phyloP scores from a whole-genome alignment of 257 asterid species.

The Solanum piurae region DNA sequence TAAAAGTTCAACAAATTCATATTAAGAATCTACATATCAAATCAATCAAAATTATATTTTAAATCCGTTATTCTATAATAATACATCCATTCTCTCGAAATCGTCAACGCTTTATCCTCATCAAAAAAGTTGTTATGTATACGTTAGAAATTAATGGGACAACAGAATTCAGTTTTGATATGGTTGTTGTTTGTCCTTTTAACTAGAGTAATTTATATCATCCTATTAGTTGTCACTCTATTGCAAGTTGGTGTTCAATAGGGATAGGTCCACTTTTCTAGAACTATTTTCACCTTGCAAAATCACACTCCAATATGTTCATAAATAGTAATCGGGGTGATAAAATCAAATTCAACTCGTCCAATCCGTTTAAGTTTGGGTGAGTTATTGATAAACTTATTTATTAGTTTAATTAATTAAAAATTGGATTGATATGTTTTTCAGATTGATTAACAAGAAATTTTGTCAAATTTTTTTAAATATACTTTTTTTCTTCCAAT shows the following conservation, averaged over 20 bases:
- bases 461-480: accelerated
- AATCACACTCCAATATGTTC: neutral
- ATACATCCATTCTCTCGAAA: neutral
- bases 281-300: neutral
- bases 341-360: neutral
- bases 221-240: neutral
- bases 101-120: neutral
- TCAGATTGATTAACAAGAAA: too few relatives aligned
- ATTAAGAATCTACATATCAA: too few relatives aligned
- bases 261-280: neutral
- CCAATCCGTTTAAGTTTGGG: neutral
- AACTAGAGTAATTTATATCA: too few relatives aligned
- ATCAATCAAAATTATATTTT: too few relatives aligned
- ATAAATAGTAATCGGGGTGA: neutral
- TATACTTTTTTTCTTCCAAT: too few relatives aligned
- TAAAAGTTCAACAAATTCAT: neutral
- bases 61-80: too few relatives aligned
- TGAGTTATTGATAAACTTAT: neutral
- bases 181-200: neutral
- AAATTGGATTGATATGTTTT: neutral
- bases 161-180: neutral
- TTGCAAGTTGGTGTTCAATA: neutral
- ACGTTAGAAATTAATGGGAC: neutral
- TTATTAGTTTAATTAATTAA: too few relatives aligned
- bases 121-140: neutral